A percentile compares a stretch with the other conserved stretches of the same genome.
Conservation (phyloP, 1,139 yeast genomes). For the Protomyces lactucae-debilis region DNA sequence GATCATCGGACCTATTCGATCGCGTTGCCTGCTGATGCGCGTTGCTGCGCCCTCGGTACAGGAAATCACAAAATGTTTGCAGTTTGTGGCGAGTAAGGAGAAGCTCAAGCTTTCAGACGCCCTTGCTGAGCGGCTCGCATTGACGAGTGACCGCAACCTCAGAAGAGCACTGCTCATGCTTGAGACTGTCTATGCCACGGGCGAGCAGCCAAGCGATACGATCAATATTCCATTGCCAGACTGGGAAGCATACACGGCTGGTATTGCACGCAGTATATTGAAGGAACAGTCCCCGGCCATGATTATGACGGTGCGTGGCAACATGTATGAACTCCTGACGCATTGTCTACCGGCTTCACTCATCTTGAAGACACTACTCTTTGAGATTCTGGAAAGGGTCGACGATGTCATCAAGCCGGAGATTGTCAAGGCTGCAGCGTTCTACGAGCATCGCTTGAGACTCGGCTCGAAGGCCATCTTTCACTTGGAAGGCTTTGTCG, state of each 20-base stretch:
- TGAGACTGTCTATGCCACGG: slow-evolving; percentile 68
- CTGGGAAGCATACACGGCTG: slow-evolving; percentile 76
- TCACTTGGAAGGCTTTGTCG: slow-evolving; percentile 91
- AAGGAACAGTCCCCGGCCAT: slow-evolving; percentile 60
- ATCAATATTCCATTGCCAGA: slow-evolving; percentile 60
- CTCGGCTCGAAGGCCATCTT: slow-evolving; percentile 85
- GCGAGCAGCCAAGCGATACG: slow-evolving; percentile 43
- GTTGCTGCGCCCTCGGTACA: slow-evolving; percentile 70
- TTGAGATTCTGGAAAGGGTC: slow-evolving; percentile 51
- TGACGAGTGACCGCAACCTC: slow-evolving; percentile 60
- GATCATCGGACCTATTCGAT: slow-evolving; percentile 87
- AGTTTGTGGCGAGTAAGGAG: slow-evolving; percentile 56
- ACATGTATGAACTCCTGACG: slow-evolving; percentile 75
- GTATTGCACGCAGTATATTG: slow-evolving; percentile 57
- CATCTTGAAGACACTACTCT: slow-evolving; percentile 50
- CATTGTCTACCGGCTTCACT: slow-evolving; percentile 89
- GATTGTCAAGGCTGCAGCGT: slow-evolving; percentile 64
- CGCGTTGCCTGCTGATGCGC: slow-evolving; percentile 81
- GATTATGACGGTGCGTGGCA: slow-evolving; percentile 66
- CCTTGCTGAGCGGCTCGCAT: slow-evolving; percentile 53
- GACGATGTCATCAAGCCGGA: slow-evolving; percentile 46
- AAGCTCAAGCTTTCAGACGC: slow-evolving; percentile 44
- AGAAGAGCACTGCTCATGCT: slow-evolving; percentile 72
- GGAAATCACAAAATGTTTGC: slow-evolving; percentile 56
- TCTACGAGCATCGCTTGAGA: slow-evolving; percentile 81